Conservation (phyloP, 2,329 filamentous ascomycete genomes). For the Zelopaecilomyces penicillatus region DNA sequence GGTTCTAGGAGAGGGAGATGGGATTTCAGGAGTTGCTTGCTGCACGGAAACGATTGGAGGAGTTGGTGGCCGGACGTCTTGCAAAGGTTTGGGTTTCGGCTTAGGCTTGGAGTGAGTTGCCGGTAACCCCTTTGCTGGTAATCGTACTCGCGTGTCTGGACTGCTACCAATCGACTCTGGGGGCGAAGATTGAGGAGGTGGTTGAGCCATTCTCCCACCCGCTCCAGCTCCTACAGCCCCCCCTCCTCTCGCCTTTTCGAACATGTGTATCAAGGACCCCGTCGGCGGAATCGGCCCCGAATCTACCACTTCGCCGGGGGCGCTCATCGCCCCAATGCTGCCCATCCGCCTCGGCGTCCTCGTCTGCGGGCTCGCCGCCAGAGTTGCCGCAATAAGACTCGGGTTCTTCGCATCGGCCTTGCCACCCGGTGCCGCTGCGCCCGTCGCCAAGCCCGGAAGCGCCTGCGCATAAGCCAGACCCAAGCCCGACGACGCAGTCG, state of each 20-base stretch:
- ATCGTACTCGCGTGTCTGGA: background rate
- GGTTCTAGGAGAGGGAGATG: too few relatives aligned
- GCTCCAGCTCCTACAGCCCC: background rate
- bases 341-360: constrained; percentile 19
- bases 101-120: constrained; percentile 16
- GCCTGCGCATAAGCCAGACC: background rate
- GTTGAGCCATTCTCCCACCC: too few relatives aligned
- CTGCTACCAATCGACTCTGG: constrained; percentile 2
- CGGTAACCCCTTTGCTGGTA: background rate
- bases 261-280: constrained; percentile 58
- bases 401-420: constrained; percentile 40
- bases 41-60: too few relatives aligned
- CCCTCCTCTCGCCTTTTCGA: constrained; percentile 43
- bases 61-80: background rate
- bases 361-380: constrained; percentile 37
- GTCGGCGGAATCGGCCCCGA: constrained; percentile 53
- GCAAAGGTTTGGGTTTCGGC: constrained; percentile 15
- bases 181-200: background rate
- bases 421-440: background rate
- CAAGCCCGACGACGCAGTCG: constrained; percentile 9
- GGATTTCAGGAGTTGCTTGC: background rate
- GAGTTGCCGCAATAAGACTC: constrained; percentile 48
- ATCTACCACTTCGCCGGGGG: constrained; percentile 28
- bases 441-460: constrained; percentile 9
- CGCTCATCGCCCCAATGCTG: constrained; percentile 22